Base-by-base conservation (phyloP, 169 alveolate genomes). In the Babesia ovis region DNA sequence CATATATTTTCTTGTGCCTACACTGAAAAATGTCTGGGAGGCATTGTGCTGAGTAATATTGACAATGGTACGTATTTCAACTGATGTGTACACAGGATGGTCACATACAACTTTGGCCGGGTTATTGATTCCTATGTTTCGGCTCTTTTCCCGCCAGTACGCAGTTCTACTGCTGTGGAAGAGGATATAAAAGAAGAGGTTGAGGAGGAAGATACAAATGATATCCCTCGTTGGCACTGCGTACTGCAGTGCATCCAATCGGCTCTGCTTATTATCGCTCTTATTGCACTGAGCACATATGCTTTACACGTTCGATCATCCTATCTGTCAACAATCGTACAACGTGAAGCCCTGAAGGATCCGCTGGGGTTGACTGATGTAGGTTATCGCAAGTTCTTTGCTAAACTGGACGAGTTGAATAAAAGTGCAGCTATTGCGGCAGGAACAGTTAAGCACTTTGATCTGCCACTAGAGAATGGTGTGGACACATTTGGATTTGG, bases 91-190 rank as follows among this genome's bases (percentile, higher is more conserved):
- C 48, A 25, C n/a, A 79, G 53, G 83, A 48, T 25, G 64, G 68
- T 25, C 48, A 56, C 59, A n/a, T 68, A 66, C 64, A 79, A 79
- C 62, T 79, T 79, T 66, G 87, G 74, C 16, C 77, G 48, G 22
- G 76, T 79, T 18, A 48, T 79, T 25, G 74, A 79, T 35, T 31
- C 79, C 18, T 79, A 79, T 43, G 70, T 79, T 27, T 46, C 64
- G 16, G 41, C 37, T 22, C 58, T 79, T 5, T 79, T 79, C 57
- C 81, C 87, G 22, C 16, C 35, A 23, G 5, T 18, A 18, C 25
- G 14, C 14, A 8, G 14, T 6, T 20, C 5, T 20, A 6, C 5
- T 20, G 29, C 45, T 8, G n/a, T 34, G 3, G 39, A 16, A n/a
- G 32, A 31, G 14, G 67, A 32, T 16, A 39, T 9, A 22, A n/a